Conservation (phyloP, 176 grass and related monocot species). For the Saccharum officinarum region DNA sequence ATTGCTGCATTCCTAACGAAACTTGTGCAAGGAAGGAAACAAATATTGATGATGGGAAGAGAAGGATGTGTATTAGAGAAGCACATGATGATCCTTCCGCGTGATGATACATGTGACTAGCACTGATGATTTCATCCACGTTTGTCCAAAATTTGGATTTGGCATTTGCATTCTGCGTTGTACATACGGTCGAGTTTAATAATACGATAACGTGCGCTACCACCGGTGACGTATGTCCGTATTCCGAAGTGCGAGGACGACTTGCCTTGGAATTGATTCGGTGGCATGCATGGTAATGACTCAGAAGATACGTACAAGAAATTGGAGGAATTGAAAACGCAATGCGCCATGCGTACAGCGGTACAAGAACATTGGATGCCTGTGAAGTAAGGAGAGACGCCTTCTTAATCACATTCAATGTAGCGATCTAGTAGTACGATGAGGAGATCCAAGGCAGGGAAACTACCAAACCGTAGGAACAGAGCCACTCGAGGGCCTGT, state of each 20-base stretch:
- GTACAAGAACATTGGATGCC: slow-evolving; percentile 16
- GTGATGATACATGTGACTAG: neutral
- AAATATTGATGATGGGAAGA: too few relatives aligned
- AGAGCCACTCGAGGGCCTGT: neutral
- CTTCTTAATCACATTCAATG: slow-evolving; percentile 8
- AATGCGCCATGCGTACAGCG: neutral
- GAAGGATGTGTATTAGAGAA: too few relatives aligned
- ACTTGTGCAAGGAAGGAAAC: too few relatives aligned
- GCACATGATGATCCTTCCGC: neutral
- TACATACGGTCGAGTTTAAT: neutral
- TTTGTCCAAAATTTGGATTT: neutral
- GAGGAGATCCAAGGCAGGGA: neutral
- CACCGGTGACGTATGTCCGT: neutral
- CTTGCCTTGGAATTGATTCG: neutral
- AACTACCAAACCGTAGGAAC: neutral
- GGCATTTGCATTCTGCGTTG: neutral
- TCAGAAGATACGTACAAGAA: neutral
- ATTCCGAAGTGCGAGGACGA: neutral
- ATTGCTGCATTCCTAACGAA: too few relatives aligned
- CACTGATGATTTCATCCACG: neutral
- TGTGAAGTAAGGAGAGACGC: neutral
- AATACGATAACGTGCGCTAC: neutral
- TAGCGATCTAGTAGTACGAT: neutral
- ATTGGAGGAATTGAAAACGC: neutral
- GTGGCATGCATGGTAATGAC: neutral